Base-by-base conservation (phyloP, 108 stramenopile genomes). In the Nitzschia sp. region DNA sequence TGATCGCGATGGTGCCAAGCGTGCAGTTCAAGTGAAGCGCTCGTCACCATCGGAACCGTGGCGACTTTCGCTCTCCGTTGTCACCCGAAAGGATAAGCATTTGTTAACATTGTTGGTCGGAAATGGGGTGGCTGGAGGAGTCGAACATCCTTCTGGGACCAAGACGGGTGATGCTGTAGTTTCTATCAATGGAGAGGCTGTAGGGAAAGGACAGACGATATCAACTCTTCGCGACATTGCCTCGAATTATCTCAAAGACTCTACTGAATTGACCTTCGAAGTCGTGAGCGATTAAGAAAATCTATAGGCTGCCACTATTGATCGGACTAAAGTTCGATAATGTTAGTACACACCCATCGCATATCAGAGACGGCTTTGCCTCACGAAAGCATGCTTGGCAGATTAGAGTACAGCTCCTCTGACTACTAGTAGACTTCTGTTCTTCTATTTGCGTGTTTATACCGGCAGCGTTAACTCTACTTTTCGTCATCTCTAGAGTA, bases 131-230 rank as follows among this genome's bases (percentile, higher is more conserved):
- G 30, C 25, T 29, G 28, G 45, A 45, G 1, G 3, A 3, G 2
- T 4, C 11, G 45, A 27, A 4, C 11, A 38, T 38, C 8, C 58
- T 22, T 33, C 58, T 26, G 58, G 15, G 6, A 30, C 30, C 8
- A 22, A 9, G 13, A 53, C 69, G 15, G 32, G 35, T 50, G 64
- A 73, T 58, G 33, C 45, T 0, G 38, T 75, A 0, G 66, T 75
- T 0, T 68, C 66, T 5, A 55, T 75, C 28, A 62, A 75, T 57
- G 74, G 66, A 13, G 29, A 41, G 16, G 47, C 22, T 5, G 53
- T 75, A 19, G 74, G 74, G 0, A 45, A 64, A 23, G 47, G 33
- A 16, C 48, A 46, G 23, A 45, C 68, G 1, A n/a, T n/a, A n/a
- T 15, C 19, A 11, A 68, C 56, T 2, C 59, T 75, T 25, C 66